phyloP scores from a whole-genome alignment of 345 rosid genomes.

The Eucalyptus paniculata region DNA sequence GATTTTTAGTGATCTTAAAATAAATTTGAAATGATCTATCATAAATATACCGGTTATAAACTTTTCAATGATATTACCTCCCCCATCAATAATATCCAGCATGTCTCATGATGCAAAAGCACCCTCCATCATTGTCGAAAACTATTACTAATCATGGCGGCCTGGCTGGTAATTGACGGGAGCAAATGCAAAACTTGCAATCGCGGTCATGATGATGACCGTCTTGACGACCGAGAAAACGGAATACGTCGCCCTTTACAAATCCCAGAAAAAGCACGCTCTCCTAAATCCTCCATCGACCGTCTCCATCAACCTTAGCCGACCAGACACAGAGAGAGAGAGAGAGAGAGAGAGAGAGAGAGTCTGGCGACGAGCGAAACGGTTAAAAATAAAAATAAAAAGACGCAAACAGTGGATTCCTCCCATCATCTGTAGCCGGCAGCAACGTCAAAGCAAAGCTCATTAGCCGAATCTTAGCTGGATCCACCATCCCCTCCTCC shows the following conservation, averaged over 20 bases:
- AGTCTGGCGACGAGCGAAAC: not conserved
- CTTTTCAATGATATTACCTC: no score
- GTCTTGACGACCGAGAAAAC: not conserved
- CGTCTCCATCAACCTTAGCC: not conserved
- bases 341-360: no score
- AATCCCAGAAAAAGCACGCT: not conserved
- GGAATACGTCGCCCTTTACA: not conserved
- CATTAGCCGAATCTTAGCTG: constrained; percentile 70
- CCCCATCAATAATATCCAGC: not conserved
- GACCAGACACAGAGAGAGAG: not conserved
- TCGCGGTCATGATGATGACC: not conserved
- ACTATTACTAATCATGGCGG: not conserved
- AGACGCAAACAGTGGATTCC: not conserved
- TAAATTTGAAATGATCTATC: fast-evolving
- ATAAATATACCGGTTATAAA: fast-evolving
- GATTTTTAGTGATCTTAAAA: fast-evolving
- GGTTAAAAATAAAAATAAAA: not conserved
- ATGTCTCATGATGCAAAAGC: not conserved
- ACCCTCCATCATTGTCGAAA: not conserved
- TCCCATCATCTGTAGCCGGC: not conserved
- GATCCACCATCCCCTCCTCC: constrained; percentile 10
- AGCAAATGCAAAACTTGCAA: not conserved
- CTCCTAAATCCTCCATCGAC: not conserved
- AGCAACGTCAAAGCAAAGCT: not conserved
- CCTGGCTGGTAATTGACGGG: not conserved